These are phyloP conservation scores for Pleurozium schreberi DNA, from an alignment of 225 moss, liverwort and hornwort genomes.

Conservation along the genomic window DNA sequence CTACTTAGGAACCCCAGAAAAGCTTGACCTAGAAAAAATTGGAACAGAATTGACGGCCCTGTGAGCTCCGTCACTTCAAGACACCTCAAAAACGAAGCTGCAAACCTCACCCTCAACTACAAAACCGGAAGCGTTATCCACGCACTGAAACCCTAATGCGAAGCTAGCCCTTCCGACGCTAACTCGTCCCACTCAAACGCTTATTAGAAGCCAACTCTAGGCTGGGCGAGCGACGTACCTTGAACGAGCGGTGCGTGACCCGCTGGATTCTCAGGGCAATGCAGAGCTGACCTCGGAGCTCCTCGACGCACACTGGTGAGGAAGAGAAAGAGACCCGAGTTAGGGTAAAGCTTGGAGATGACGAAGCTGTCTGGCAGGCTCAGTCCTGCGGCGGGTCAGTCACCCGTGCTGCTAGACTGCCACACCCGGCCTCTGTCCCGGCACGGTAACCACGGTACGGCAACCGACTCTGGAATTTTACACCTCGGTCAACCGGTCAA, in stretches of 20 bases:
- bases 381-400: background rate
- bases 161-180: background rate
- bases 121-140: background rate
- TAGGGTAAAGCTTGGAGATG: conserved; percentile 4
- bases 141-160: conserved; percentile 8
- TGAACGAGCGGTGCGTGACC: background rate
- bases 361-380: background rate
- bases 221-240: background rate
- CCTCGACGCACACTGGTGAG: background rate
- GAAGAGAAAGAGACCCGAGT: background rate
- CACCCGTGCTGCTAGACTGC: background rate
- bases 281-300: background rate
- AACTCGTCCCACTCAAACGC: background rate
- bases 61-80: background rate
- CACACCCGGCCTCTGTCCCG: background rate
- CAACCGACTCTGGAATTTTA: background rate
- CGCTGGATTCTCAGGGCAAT: background rate
- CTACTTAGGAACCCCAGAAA: background rate
- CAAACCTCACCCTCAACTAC: background rate
- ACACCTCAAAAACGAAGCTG: background rate
- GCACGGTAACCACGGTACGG: background rate
- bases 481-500: background rate
- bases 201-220: background rate
- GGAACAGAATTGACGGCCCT: background rate
- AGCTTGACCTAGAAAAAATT: background rate